Evolutionary conservation across 768 basidiomycete species (phyloP), one percentile per base, ranked within the genome.

Genomic region (Rhizopogon sp.): DNA sequence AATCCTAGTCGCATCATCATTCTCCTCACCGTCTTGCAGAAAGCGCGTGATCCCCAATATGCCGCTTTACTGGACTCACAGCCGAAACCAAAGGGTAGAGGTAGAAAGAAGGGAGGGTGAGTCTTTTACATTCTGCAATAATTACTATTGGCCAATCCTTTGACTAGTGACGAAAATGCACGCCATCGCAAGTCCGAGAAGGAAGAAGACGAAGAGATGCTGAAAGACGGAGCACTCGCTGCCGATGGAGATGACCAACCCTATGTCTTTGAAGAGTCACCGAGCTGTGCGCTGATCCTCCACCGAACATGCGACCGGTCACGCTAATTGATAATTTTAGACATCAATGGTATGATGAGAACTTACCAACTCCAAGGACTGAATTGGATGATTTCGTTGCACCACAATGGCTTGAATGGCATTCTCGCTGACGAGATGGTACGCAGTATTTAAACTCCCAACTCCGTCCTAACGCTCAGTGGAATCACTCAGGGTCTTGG

Each of bases 401-500:
- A 99, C 64, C 93, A 97, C 66, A 97, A 98, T 62, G 94, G 95
- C 43, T 77, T 98, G 58, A 98, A 98, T 58, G 95, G 96, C 47
- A 98, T 98, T 55, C 83, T 98, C 7, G 95, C 96, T 0, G 96
- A 99, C 62, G 96, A 98, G 72, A 98, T 98, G 96, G 79, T 84
- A 60, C 11, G 70, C 61, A 17, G 55, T 54, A 33, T 63, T 44
- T 8, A 3, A 37, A 14, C 20, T 25, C 5, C 5, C 20, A 29
- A 22, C 31, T 3, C 14, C 22, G 37, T 6, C n/a, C 20, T 10
- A 39, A 40, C 20, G 11, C 41, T 39, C 56, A 51, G 54, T 58
- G 60, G n/a, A 44, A 55, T 52, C 16, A 39, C 10, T 1, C 65
- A 93, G 92, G 95, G 95, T 71, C 85, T 99, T 29, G 95, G 97